Conservation (phyloP, 805 yeast genomes). For the Wickerhamiella azyma region DNA sequence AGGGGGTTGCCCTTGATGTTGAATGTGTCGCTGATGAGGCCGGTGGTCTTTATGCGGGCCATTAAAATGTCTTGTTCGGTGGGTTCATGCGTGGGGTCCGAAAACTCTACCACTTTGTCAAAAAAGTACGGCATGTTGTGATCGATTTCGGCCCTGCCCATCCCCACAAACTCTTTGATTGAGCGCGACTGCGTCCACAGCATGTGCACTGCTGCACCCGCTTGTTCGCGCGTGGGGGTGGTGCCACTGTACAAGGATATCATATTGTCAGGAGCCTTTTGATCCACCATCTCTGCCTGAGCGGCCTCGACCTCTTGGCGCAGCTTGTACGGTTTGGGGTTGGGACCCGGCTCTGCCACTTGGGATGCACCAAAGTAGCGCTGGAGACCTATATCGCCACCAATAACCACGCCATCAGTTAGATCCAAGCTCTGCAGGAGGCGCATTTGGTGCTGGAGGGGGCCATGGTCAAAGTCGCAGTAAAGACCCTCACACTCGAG, state of each 20-base stretch:
- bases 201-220: conserved; percentile 49
- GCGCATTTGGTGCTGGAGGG: neutral
- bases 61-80: conserved; percentile 70
- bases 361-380: conserved; percentile 46
- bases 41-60: conserved; percentile 91
- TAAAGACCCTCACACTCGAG: conserved; percentile 42
- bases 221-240: neutral
- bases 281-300: neutral
- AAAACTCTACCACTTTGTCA: conserved; percentile 52
- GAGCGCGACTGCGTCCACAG: conserved; percentile 41
- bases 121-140: conserved; percentile 73
- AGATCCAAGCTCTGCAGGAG: conserved; percentile 15
- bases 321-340: neutral
- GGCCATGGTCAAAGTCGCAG: neutral
- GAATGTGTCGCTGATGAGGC: conserved; percentile 79
- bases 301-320: neutral
- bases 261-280: neutral
- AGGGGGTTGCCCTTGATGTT: conserved; percentile 48
- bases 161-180: conserved; percentile 26
- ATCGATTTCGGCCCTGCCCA: conserved; percentile 38
- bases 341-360: conserved; percentile 21
- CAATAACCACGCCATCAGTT: conserved; percentile 25
- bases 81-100: conserved; percentile 52
- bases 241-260: conserved; percentile 16
- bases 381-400: conserved; percentile 37